Evolutionary conservation across 176 grass and related monocot genomes (phyloP).

Genomic region (Areca catechu): DNA sequence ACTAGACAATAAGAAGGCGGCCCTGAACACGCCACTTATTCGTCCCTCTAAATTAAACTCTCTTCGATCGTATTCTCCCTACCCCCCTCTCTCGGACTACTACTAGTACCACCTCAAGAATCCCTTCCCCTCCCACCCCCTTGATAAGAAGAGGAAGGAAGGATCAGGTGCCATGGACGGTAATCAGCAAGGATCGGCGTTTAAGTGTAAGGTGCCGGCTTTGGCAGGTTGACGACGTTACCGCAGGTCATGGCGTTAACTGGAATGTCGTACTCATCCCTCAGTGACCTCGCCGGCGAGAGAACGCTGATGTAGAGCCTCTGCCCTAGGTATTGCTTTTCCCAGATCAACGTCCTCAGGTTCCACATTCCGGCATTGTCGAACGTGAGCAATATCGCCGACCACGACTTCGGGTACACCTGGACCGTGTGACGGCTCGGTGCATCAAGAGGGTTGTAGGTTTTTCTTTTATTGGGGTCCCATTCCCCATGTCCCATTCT

Average conservation of each 20-base stretch:
- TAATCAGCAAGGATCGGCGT: neutral
- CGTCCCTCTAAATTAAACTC: too few relatives aligned
- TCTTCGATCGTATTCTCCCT: too few relatives aligned
- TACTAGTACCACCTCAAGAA: too few relatives aligned
- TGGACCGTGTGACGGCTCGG: slow-evolving; percentile 12
- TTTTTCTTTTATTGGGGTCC: neutral
- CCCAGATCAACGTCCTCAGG: slow-evolving; percentile 9
- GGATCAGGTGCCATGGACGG: too few relatives aligned
- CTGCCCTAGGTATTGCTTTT: slow-evolving; percentile 8
- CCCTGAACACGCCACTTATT: too few relatives aligned
- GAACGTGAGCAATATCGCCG: slow-evolving; percentile 8
- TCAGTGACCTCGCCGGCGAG: slow-evolving; percentile 4
- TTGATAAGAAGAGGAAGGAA: too few relatives aligned
- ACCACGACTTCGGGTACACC: slow-evolving; percentile 9
- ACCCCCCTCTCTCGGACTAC: too few relatives aligned
- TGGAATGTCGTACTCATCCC: slow-evolving; percentile 9
- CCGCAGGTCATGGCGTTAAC: neutral
- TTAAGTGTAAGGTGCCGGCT: slow-evolving; percentile 1
- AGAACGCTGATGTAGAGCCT: slow-evolving; percentile 7
- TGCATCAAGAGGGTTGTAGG: slow-evolving; percentile 3
- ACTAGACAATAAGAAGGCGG: too few relatives aligned
- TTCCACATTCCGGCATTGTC: slow-evolving; percentile 19
- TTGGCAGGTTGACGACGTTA: neutral
- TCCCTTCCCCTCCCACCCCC: too few relatives aligned
- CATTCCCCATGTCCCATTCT: slow-evolving; percentile 12